These are phyloP conservation scores for Aristolochia californica DNA, from an alignment of 164 flowering plant genomes.

Conservation along the genomic window DNA sequence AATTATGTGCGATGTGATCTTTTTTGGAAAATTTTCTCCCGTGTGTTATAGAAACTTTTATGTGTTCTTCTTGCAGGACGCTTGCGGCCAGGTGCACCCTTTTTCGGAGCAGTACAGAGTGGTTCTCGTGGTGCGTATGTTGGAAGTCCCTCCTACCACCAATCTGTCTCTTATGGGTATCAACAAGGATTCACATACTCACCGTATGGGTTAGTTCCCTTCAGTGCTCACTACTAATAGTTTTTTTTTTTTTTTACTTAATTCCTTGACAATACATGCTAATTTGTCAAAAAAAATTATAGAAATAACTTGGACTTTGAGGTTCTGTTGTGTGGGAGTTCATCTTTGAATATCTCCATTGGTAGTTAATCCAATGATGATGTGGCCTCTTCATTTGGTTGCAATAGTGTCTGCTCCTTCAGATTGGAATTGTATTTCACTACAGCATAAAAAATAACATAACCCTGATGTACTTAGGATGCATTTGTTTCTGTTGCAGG, in stretches of 20 bases:
- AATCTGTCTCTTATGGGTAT: conserved; percentile 57
- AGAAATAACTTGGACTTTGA: no score
- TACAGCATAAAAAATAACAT: neutral
- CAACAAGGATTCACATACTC: conserved; percentile 77
- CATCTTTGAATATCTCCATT: no score
- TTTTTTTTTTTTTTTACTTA: no score
- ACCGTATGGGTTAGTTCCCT: conserved; percentile 61
- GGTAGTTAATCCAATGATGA: no score
- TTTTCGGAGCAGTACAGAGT: conserved; percentile 40
- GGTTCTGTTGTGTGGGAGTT: no score
- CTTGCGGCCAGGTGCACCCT: conserved; percentile 43
- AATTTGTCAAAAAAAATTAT: no score
- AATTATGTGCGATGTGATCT: no score
- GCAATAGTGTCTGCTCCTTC: no score
- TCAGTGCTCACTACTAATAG: neutral
- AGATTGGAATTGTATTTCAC: no score
- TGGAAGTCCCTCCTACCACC: conserved; percentile 69
- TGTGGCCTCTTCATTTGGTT: no score
- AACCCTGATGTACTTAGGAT: neutral
- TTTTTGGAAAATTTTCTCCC: no score
- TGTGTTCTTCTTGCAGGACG: conserved; percentile 40
- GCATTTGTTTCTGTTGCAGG: conserved; percentile 36
- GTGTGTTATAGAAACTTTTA: neutral
- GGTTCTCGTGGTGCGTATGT: conserved; percentile 45
- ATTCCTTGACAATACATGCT: neutral